A percentile compares a stretch with the other conserved stretches of the same genome.
Evolutionary conservation across 2,329 filamentous ascomycete species (phyloP).

Genomic region (Exophiala sideris): DNA sequence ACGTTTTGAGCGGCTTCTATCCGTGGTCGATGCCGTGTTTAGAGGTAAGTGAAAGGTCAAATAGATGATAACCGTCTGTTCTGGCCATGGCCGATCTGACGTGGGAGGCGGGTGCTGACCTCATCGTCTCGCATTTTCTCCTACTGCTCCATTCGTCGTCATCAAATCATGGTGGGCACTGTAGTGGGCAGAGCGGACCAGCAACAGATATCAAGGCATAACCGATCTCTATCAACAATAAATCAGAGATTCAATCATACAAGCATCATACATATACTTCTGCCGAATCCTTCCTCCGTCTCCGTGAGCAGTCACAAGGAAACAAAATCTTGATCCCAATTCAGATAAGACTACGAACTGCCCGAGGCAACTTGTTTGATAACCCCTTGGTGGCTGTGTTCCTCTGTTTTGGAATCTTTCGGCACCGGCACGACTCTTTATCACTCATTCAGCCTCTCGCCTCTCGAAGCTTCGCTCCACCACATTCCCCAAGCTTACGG

Average conservation of each 20-base stretch:
- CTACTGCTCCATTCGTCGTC: neutral
- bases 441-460: neutral
- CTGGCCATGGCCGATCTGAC: conserved; percentile 8
- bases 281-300: neutral
- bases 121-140: conserved; percentile 16
- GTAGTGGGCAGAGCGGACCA: conserved; percentile 12
- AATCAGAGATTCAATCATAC: neutral
- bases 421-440: neutral
- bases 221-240: neutral
- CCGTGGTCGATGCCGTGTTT: too few species aligned
- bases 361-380: too few species aligned
- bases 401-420: neutral
- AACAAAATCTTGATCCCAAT: too few species aligned
- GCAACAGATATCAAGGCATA: conserved; percentile 11
- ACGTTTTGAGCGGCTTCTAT: too few species aligned
- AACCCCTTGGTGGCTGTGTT: too few species aligned
- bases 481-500: neutral
- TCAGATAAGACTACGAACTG: too few species aligned
- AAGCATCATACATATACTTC: neutral
- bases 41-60: too few species aligned
- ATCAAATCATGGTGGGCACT: conserved; percentile 12
- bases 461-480: neutral
- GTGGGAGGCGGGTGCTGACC: conserved; percentile 19
- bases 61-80: too few species aligned
- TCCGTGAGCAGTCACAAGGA: too few species aligned